Evolutionary conservation across 805 yeast species (phyloP).

Genomic region (Ogataea nakhonphanomensis): DNA sequence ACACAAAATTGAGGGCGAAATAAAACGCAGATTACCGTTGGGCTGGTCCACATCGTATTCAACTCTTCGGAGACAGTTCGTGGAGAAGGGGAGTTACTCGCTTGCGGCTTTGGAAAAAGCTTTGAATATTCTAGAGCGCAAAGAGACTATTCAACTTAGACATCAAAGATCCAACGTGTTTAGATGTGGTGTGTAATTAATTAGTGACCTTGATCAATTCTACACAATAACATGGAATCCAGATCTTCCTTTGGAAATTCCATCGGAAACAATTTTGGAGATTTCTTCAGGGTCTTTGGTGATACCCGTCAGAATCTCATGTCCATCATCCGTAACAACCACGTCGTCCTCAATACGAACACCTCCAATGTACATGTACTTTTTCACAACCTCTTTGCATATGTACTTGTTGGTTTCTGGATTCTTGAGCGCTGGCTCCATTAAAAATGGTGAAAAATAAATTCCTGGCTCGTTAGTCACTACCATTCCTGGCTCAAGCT

Average conservation of each 20-base stretch:
- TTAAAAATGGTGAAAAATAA: conserved; percentile 80
- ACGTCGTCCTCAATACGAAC: conserved; percentile 95
- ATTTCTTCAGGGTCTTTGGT: conserved; percentile 87
- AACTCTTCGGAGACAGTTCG: conserved; percentile 80
- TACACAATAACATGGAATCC: conserved; percentile 54
- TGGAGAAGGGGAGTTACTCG: conserved; percentile 53
- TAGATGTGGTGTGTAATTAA: conserved; percentile 57
- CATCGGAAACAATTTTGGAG: conserved; percentile 67
- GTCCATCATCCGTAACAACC: conserved; percentile 70
- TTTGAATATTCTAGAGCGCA: conserved; percentile 72
- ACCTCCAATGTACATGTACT: conserved; percentile 91
- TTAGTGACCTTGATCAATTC: neutral
- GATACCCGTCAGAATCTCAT: conserved; percentile 75
- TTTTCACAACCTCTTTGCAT: conserved; percentile 60
- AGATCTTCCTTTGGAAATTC: conserved; percentile 56
- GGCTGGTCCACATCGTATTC: conserved; percentile 94
- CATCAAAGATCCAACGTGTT: conserved; percentile 81
- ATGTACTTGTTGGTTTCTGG: conserved; percentile 54
- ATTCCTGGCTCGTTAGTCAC: conserved; percentile 95
- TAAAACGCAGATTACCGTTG: conserved; percentile 86
- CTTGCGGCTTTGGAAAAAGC: conserved; percentile 81
- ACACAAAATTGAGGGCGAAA: conserved; percentile 73
- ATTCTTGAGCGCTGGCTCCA: conserved; percentile 58
- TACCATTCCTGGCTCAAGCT: conserved; percentile 71
- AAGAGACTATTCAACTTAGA: conserved; percentile 83